phyloP scores from a whole-genome alignment of 257 asterid species.

The Jaltomata sinuosa region DNA sequence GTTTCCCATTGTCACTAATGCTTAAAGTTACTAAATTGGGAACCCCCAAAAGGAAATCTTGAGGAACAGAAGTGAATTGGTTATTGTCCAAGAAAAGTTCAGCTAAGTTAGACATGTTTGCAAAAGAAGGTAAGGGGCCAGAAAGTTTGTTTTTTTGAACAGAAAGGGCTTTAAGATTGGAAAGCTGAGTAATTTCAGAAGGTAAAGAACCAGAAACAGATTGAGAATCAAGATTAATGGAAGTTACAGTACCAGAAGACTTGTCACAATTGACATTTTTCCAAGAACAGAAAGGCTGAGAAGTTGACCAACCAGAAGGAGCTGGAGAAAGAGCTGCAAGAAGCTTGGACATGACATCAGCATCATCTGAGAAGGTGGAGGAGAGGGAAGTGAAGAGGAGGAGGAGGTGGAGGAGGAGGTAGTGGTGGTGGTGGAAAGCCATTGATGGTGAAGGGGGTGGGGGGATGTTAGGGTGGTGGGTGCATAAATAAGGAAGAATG shows the following conservation, averaged over 20 bases:
- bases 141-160: conserved; percentile 54
- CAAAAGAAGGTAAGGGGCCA: conserved; percentile 64
- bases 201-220: conserved; percentile 65
- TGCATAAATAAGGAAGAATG: neutral
- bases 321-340: conserved; percentile 44
- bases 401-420: conserved; percentile 18
- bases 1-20: conserved; percentile 32
- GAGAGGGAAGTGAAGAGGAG: conserved; percentile 12
- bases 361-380: conserved; percentile 58
- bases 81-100: conserved; percentile 45
- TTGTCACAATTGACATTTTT: conserved; percentile 45
- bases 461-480: neutral
- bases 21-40: conserved; percentile 35
- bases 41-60: conserved; percentile 50
- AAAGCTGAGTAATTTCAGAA: conserved; percentile 43
- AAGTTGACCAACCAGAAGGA: conserved; percentile 61
- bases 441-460: conserved; percentile 6
- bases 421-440: conserved; percentile 22
- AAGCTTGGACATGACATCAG: conserved; percentile 51
- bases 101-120: conserved; percentile 50
- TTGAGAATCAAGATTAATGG: conserved; percentile 43
- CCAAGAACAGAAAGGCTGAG: conserved; percentile 58
- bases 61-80: conserved; percentile 36
- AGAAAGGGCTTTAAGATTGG: conserved; percentile 44
- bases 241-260: conserved; percentile 29